Evolutionary conservation across 2,329 filamentous ascomycete genomes (phyloP).

Genomic region (Helotiales sp.): DNA sequence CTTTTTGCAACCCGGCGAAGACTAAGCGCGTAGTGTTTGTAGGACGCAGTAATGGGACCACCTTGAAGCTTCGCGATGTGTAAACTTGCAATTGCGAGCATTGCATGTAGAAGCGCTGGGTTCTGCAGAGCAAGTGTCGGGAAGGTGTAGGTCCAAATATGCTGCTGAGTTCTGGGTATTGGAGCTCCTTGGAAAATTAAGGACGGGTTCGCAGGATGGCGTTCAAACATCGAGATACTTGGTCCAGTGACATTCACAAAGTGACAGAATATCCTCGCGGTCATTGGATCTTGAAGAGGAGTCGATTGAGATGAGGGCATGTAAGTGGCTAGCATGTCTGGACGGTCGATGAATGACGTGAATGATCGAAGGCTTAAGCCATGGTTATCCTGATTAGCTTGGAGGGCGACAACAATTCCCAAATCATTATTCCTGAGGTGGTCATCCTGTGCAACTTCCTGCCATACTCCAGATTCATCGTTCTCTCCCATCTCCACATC

Average conservation of each 20-base stretch:
- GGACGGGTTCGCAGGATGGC: conserved; percentile 72
- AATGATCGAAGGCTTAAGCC: conserved; percentile 44
- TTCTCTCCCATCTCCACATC: conserved; percentile 64
- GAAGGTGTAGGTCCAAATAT: conserved; percentile 72
- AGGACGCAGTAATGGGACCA: conserved; percentile 72
- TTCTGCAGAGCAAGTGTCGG: conserved; percentile 81
- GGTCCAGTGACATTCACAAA: conserved; percentile 89
- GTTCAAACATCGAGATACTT: conserved; percentile 83
- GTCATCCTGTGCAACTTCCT: conserved; percentile 39
- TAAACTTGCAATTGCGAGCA: conserved; percentile 81
- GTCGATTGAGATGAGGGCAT: conserved; percentile 63
- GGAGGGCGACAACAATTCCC: conserved; percentile 31
- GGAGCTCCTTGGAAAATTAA: conserved; percentile 62
- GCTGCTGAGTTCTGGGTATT: conserved; percentile 63
- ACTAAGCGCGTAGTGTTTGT: conserved; percentile 90
- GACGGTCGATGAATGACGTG: conserved; percentile 42
- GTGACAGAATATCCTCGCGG: conserved; percentile 83
- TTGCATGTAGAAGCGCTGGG: conserved; percentile 85
- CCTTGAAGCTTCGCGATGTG: conserved; percentile 84
- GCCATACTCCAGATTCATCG: conserved; percentile 41
- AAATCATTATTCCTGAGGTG: conserved; percentile 34
- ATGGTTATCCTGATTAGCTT: conserved; percentile 30
- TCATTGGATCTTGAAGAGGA: conserved; percentile 78
- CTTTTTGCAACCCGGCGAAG: conserved; percentile 76
- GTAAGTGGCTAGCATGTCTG: conserved; percentile 62